phyloP scores from a whole-genome alignment of 108 stramenopile genomes.

The Fragilaria crotonensis region DNA sequence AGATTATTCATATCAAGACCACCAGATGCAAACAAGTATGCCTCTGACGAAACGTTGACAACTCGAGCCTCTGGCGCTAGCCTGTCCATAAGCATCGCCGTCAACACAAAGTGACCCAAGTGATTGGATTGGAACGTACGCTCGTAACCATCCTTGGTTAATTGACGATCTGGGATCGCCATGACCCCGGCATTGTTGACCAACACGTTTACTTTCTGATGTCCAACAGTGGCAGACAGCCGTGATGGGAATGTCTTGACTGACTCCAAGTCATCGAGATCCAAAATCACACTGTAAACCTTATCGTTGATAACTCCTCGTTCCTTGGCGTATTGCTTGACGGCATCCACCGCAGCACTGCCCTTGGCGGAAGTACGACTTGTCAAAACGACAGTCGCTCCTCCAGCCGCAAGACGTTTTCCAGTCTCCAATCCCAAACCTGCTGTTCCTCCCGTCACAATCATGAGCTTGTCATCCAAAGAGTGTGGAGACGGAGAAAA shows the following conservation, averaged over 20 bases:
- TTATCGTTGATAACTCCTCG: constrained; percentile 22
- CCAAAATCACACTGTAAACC: constrained; percentile 40
- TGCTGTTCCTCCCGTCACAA: constrained; percentile 73
- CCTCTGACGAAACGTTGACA: constrained; percentile 64
- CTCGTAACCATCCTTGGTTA: constrained; percentile 81
- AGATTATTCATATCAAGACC: constrained; percentile 57
- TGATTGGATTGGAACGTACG: constrained; percentile 77
- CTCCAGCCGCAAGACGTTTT: constrained; percentile 58
- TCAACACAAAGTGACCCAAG: constrained; percentile 81
- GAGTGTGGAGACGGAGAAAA: constrained; percentile 30
- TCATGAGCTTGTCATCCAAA: constrained; percentile 39
- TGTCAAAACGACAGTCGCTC: constrained; percentile 76
- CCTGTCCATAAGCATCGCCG: constrained; percentile 44
- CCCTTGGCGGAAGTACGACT: constrained; percentile 47
- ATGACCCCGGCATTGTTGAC: constrained; percentile 91
- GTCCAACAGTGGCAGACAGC: constrained; percentile 17
- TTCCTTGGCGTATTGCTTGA: constrained; percentile 35
- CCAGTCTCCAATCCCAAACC: constrained; percentile 83
- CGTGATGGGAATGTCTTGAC: constrained; percentile 51
- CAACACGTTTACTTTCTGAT: constrained; percentile 42
- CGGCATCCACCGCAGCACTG: constrained; percentile 33
- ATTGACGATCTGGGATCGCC: constrained; percentile 60
- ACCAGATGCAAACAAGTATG: constrained; percentile 34
- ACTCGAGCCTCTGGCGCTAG: constrained; percentile 43
- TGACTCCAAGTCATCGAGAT: constrained; percentile 51